Base-by-base conservation (phyloP, 139 green algal genomes). In the Marvania coccoides region DNA sequence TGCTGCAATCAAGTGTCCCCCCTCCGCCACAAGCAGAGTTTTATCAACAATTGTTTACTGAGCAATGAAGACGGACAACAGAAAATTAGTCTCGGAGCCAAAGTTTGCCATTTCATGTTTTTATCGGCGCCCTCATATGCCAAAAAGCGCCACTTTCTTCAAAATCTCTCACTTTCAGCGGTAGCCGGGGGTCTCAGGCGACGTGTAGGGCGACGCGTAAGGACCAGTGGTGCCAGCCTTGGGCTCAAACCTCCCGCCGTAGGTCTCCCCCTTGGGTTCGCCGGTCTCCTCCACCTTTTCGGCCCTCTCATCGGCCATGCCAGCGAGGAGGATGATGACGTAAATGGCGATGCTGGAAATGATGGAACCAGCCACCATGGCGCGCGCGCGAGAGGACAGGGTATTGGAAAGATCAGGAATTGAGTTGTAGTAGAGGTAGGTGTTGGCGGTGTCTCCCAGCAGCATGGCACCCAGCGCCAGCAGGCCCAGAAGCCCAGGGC, bases 381-480 rank as follows among this genome's bases (percentile, higher is more conserved):
- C 56, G 1, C 63, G 47, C 19, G 63, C 63, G 6, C 71, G 57
- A 4, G 40, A 12, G 5, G 38, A 13, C 5, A 64, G 9, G 3
- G 46, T 33, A 19, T 37, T 37, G 37, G 35, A 35, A 15, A 75
- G 61, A 19, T 37, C 36, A 5, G 31, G 7, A 1, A 67, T 47
- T 8, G 57, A 8, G 47, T 70, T 75, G 15, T 54, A 70, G 29
- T 64, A 63, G 19, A 65, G 36, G 58, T 58, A 75, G 23, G 69
- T 75, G 37, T 65, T 75, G 47, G 61, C 40, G 4, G 60, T 71
- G 55, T 76, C 39, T 34, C 58, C 59, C 24, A 76, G 38, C 19
- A 76, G 61, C 19, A 76, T 59, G 33, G 63, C 47, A 2, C 46
- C 19, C 5, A 37, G 29, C 1, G 69, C 69, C 3, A 33, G 47